Percentiles rank a stretch among this genome's conserved stretches.
phyloP scores from a whole-genome alignment of 306 rosid genomes.

The Lotus japonicus region DNA sequence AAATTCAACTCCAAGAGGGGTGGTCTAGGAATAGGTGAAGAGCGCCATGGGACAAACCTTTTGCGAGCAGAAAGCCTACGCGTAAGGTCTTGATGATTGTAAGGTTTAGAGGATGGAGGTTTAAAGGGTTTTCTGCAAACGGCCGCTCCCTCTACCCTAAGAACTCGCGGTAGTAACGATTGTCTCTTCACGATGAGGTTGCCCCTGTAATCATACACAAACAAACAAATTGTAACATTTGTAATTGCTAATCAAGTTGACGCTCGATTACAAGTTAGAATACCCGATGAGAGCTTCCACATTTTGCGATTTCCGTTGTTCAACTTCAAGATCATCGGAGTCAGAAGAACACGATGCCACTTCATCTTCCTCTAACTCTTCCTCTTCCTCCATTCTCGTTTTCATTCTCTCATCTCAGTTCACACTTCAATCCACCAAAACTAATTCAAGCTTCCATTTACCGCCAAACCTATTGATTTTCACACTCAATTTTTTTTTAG shows the following conservation, averaged over 20 bases:
- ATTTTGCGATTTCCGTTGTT: slow-evolving; percentile 63
- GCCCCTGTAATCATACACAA: slow-evolving; percentile 32
- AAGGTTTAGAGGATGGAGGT: slow-evolving; percentile 59
- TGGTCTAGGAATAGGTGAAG: slow-evolving; percentile 25
- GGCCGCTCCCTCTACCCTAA: slow-evolving; percentile 46
- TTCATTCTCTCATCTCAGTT: neutral
- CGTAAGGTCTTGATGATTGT: slow-evolving; percentile 48
- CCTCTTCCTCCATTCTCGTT: neutral
- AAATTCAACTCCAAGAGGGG: slow-evolving; percentile 8
- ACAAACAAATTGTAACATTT: neutral
- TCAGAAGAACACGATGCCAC: slow-evolving; percentile 34
- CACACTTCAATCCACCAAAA: neutral
- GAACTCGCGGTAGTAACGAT: slow-evolving; percentile 77
- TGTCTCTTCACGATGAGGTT: slow-evolving; percentile 74
- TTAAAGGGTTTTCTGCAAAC: slow-evolving; percentile 87
- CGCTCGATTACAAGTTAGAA: neutral
- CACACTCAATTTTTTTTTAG: too few species aligned
- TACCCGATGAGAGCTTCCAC: slow-evolving; percentile 64
- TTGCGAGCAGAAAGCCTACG: slow-evolving; percentile 85
- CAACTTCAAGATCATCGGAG: slow-evolving; percentile 22
- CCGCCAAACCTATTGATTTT: slow-evolving; percentile 11
- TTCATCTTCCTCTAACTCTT: slow-evolving; percentile 36
- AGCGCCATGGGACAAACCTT: slow-evolving; percentile 93
- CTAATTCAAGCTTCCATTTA: slow-evolving; percentile 8
- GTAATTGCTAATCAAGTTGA: neutral